Evolutionary conservation across 2,329 filamentous ascomycete species (phyloP).

Genomic region (Aspergillus felis): DNA sequence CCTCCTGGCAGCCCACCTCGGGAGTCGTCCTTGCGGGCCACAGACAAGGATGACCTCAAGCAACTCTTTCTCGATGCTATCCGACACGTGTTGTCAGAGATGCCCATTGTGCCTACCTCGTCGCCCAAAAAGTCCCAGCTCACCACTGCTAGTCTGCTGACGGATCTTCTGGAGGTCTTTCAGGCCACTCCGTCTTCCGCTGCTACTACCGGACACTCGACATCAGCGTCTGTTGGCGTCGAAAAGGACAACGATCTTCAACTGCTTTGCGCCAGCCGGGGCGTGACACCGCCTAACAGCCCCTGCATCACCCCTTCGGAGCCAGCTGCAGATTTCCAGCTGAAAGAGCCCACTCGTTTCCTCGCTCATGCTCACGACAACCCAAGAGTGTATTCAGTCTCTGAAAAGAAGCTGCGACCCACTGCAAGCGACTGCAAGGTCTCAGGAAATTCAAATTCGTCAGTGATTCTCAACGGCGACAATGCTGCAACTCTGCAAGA

Average conservation of each 20-base stretch:
- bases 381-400: not conserved
- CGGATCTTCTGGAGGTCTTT: not conserved
- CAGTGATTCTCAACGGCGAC: not conserved
- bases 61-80: not conserved
- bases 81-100: not conserved
- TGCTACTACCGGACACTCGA: not conserved
- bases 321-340: not conserved
- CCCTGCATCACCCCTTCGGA: not conserved
- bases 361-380: not conserved
- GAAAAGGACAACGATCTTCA: not conserved
- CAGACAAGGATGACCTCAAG: not conserved
- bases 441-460: not conserved
- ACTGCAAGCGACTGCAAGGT: not conserved
- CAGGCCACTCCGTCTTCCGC: not conserved
- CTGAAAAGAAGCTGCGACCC: not conserved
- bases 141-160: not conserved
- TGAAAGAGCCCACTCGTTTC: not conserved
- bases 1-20: not conserved
- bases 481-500: not conserved
- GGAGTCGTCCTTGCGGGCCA: not conserved
- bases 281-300: not conserved
- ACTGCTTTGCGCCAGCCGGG: not conserved
- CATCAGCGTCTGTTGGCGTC: not conserved
- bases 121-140: not conserved
- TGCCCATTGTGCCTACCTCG: not conserved